Conservation (phyloP, 352 stramenopile genomes). For the Globisporangium middletonii region DNA sequence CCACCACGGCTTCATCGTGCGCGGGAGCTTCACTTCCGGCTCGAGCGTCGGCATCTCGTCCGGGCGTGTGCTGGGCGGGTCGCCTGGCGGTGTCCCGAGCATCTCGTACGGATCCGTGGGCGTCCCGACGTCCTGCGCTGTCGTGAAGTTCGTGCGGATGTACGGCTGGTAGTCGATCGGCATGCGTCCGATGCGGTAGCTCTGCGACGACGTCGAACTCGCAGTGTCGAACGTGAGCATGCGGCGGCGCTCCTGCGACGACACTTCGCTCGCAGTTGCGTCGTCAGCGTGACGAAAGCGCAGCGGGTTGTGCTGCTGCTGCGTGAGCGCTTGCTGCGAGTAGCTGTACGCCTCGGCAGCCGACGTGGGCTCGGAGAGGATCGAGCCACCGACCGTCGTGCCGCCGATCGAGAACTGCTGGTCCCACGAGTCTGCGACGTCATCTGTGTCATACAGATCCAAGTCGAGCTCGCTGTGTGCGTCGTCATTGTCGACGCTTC, state of each 20-base stretch:
- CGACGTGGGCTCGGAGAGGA: constrained; percentile 8
- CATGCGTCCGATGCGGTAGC: constrained; percentile 5
- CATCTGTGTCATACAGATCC: constrained; percentile 56
- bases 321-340: background rate
- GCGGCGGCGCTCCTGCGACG: constrained; percentile 10
- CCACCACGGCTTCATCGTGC: constrained; percentile 37
- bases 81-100: constrained; percentile 46
- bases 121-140: constrained; percentile 16
- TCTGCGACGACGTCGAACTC: constrained; percentile 14
- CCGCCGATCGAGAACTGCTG: constrained; percentile 14
- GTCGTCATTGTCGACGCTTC: constrained; percentile 23
- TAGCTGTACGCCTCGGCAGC: constrained; percentile 2
- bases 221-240: constrained; percentile 6
- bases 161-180: constrained; percentile 21
- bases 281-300: background rate
- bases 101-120: constrained; percentile 39
- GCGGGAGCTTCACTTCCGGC: constrained; percentile 16
- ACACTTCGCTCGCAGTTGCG: constrained; percentile 1
- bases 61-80: constrained; percentile 26
- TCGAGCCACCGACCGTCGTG: constrained; percentile 5
- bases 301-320: background rate
- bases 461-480: constrained; percentile 51
- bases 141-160: constrained; percentile 47
- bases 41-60: constrained; percentile 17
- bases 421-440: constrained; percentile 18